A percentile compares a stretch with the other conserved stretches of the same genome.
Conservation (phyloP, 176 grass and related monocot genomes). For the Triticum aestivum region DNA sequence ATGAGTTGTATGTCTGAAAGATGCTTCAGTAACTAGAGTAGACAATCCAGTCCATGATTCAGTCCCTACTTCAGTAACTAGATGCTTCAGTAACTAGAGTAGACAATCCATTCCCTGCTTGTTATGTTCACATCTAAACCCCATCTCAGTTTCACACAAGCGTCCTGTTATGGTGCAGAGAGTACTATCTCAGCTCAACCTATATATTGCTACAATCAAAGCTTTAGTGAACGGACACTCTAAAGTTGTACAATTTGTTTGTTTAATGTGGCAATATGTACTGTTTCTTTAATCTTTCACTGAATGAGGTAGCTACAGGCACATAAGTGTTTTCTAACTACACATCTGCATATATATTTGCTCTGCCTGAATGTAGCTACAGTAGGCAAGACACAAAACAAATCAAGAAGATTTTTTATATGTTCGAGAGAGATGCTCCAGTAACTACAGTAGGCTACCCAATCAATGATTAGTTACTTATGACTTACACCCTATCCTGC, state of each 20-base stretch:
- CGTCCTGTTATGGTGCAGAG: neutral
- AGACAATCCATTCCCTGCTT: neutral
- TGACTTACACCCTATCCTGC: neutral
- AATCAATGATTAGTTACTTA: neutral
- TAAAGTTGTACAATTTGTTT: neutral
- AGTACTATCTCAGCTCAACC: constrained; percentile 39
- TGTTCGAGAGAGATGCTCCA: neutral
- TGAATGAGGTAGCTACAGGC: neutral
- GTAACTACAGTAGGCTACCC: neutral
- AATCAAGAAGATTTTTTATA: neutral
- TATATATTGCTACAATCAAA: constrained; percentile 44
- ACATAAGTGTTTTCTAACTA: neutral
- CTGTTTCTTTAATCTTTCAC: neutral
- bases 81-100: neutral
- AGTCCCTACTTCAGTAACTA: neutral
- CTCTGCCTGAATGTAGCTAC: neutral
- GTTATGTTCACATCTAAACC: neutral
- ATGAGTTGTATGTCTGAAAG: neutral
- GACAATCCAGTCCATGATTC: neutral
- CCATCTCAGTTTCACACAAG: neutral
- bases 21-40: neutral
- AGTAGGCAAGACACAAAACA: neutral
- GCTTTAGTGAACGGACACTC: constrained; percentile 37
- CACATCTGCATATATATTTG: neutral
- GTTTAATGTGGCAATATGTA: neutral